These are phyloP conservation scores for Cutaneotrichosporon sp. DNA, from an alignment of 1,284 basidiomycete species.

Conservation along the genomic window DNA sequence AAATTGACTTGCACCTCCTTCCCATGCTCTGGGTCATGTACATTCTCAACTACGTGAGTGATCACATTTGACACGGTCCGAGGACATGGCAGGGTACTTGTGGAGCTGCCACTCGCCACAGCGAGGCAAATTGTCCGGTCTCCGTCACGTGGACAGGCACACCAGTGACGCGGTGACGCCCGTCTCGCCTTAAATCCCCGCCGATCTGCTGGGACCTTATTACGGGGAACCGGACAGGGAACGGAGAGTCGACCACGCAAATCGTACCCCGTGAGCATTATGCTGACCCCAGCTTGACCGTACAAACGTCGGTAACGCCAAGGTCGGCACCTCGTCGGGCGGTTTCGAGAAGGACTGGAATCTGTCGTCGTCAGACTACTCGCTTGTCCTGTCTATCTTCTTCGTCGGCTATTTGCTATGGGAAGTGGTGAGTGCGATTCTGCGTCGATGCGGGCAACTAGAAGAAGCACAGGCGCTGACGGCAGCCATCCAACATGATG, in stretches of 20 bases:
- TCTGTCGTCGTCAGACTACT: slow-evolving; percentile 20
- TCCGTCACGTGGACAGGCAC: too few species aligned
- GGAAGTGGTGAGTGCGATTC: slow-evolving; percentile 47
- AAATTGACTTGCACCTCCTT: slow-evolving; percentile 46
- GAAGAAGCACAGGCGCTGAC: slow-evolving; percentile 48
- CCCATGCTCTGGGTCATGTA: slow-evolving; percentile 40
- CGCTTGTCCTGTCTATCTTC: slow-evolving; percentile 43
- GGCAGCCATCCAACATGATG: slow-evolving; percentile 48
- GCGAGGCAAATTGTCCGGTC: too few species aligned
- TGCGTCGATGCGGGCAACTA: too few species aligned
- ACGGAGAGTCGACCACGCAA: too few species aligned
- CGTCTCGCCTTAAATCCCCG: too few species aligned
- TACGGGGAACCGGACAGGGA: too few species aligned
- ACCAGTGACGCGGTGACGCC: too few species aligned
- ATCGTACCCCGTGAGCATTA: too few species aligned
- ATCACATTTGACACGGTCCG: too few species aligned
- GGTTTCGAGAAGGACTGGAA: slow-evolving; percentile 46
- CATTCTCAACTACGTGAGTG: slow-evolving; percentile 12
- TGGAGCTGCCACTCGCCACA: too few species aligned
- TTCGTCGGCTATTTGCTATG: slow-evolving; percentile 37
- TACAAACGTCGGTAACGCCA: slow-evolving; percentile 35
- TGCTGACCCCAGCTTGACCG: slow-evolving; percentile 22
- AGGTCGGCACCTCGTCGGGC: slow-evolving; percentile 28
- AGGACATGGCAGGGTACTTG: too few species aligned
- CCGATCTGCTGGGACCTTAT: too few species aligned